Percentiles rank a stretch among this genome's conserved stretches.
These are phyloP conservation scores for Cylindrotheca fusiformis DNA, from an alignment of 108 stramenopile species.

Conservation along the genomic window DNA sequence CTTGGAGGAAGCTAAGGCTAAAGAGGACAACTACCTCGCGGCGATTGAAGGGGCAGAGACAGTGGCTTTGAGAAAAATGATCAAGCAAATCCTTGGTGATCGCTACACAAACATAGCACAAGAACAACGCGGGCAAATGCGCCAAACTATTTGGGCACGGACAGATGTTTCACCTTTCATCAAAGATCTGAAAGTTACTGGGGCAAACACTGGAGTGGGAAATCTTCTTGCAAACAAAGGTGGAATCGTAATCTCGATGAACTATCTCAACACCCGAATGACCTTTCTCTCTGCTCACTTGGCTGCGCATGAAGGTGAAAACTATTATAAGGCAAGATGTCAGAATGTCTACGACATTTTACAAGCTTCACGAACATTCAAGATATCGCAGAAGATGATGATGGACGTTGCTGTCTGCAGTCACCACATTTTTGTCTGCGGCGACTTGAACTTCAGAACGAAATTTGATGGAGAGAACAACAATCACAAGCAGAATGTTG, in stretches of 20 bases:
- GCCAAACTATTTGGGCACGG: conserved; percentile 27
- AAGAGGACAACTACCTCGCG: conserved; percentile 1
- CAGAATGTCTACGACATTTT: conserved; percentile 23
- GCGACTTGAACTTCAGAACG: conserved; percentile 54
- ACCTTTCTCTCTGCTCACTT: conserved; percentile 36
- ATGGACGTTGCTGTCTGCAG: conserved; percentile 41
- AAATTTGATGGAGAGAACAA: conserved; percentile 15
- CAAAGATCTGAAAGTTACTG: conserved; percentile 21
- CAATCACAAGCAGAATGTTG: conserved; percentile 36
- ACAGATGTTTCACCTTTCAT: not conserved
- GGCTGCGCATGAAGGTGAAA: conserved; percentile 37
- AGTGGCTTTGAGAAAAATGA: conserved; percentile 1
- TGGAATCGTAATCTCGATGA: conserved; percentile 37
- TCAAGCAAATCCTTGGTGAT: conserved; percentile 1
- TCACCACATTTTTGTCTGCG: conserved; percentile 50
- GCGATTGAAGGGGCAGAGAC: conserved; percentile 2
- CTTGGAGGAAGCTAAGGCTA: not conserved
- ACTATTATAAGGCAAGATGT: conserved; percentile 17
- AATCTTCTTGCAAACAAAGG: conserved; percentile 36
- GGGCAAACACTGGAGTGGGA: conserved; percentile 34
- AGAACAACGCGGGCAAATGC: conserved; percentile 40
- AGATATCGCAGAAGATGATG: conserved; percentile 16
- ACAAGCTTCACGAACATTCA: conserved; percentile 15
- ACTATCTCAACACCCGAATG: conserved; percentile 17
- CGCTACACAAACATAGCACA: not conserved